Evolutionary conservation across 106 monocot genomes (phyloP).

Genomic region (Dendrobium nobile): DNA sequence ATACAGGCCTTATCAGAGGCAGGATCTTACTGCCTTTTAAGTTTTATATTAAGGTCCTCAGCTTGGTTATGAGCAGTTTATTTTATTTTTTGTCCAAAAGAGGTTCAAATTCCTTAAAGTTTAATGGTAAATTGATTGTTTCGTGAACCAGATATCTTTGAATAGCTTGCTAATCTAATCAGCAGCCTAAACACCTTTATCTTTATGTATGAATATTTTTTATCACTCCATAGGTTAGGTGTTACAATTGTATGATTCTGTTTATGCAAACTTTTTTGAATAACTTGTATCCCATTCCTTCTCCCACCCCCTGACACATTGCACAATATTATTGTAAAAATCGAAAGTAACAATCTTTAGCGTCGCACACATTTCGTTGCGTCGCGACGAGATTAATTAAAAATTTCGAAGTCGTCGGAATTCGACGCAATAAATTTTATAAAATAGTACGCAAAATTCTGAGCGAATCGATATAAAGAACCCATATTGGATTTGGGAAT

Average conservation of each 20-base stretch:
- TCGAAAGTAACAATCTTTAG: too few relatives aligned
- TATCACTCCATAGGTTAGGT: not conserved
- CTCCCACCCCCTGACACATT: not conserved
- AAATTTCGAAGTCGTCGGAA: too few relatives aligned
- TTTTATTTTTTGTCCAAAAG: not conserved
- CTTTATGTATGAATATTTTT: not conserved
- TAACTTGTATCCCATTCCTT: not conserved
- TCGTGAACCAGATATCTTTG: not conserved
- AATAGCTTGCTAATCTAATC: not conserved
- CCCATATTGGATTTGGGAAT: too few relatives aligned
- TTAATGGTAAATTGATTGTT: not conserved
- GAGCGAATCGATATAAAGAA: too few relatives aligned
- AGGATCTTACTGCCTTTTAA: not conserved
- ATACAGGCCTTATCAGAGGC: not conserved
- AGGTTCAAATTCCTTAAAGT: not conserved
- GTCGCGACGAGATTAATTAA: too few relatives aligned
- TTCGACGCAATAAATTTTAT: too few relatives aligned
- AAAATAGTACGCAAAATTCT: too few relatives aligned
- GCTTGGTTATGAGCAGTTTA: not conserved
- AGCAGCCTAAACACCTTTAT: not conserved
- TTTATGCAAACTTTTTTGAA: not conserved
- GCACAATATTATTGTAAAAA: too few relatives aligned
- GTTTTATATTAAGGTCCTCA: not conserved
- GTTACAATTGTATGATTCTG: not conserved
- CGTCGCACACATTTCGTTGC: too few relatives aligned